Percentiles rank a stretch among this genome's conserved stretches.
These are phyloP conservation scores for Alternaria sp. DNA, from an alignment of 2,329 filamentous ascomycete species.

Conservation along the genomic window DNA sequence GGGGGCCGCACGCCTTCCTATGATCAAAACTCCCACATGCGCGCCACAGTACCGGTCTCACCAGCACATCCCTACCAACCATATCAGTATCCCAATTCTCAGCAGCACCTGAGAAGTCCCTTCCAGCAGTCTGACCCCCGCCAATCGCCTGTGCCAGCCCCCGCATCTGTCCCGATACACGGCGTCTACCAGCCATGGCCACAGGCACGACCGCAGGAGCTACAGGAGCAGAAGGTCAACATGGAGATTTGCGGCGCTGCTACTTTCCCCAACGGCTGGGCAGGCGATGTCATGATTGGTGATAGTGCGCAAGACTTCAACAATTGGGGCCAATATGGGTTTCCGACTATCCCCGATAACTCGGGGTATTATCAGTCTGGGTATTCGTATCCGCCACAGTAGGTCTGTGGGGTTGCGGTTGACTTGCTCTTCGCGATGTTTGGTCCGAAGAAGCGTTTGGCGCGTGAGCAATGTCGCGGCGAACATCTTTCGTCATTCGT, in stretches of 20 bases:
- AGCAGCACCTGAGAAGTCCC: neutral
- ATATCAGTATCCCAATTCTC: neutral
- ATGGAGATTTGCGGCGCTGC: conserved; percentile 2
- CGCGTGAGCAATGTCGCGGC: neutral
- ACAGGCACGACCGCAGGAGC: neutral
- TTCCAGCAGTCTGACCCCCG: neutral
- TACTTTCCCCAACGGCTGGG: conserved; percentile 1
- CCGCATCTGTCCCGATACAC: neutral
- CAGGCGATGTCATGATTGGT: neutral
- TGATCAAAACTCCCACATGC: neutral
- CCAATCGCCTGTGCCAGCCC: neutral
- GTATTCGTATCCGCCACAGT: neutral
- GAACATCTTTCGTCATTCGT: neutral
- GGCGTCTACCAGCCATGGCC: neutral
- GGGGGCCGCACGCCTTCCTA: neutral
- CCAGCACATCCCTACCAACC: neutral
- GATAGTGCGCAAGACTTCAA: neutral
- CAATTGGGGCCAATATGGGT: neutral
- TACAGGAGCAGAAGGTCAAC: neutral
- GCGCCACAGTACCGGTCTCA: neutral
- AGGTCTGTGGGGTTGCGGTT: neutral
- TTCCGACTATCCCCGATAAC: neutral
- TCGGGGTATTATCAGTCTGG: neutral
- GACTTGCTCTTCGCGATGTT: neutral
- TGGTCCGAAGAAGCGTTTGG: neutral